phyloP scores from a whole-genome alignment of 2,329 filamentous ascomycete species.

The Lasiodiplodia sp. region DNA sequence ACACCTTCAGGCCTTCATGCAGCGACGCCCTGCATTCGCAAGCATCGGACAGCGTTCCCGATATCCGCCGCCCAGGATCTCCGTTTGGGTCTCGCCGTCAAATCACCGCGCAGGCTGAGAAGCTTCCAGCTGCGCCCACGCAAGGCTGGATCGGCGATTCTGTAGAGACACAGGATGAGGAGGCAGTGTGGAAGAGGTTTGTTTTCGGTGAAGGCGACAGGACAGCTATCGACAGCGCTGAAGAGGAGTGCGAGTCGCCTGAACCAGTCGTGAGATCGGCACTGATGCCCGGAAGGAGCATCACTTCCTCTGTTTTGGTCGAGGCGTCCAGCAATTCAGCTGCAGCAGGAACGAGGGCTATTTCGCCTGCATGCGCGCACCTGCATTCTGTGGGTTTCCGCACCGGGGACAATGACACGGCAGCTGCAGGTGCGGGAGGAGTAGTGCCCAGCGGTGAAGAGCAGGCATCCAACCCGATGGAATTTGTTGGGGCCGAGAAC shows the following conservation, averaged over 20 bases:
- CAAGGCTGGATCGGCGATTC: slow-evolving; percentile 26
- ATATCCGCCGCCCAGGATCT: slow-evolving; percentile 1
- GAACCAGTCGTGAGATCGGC: slow-evolving; percentile 24
- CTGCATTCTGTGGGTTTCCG: slow-evolving; percentile 24
- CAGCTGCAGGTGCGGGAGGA: slow-evolving; percentile 21
- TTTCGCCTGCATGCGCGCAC: slow-evolving; percentile 15
- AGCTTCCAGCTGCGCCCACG: slow-evolving; percentile 3
- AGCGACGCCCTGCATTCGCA: slow-evolving; percentile 22
- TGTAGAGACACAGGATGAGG: slow-evolving; percentile 32
- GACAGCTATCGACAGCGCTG: slow-evolving; percentile 1
- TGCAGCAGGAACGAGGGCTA: slow-evolving; percentile 6
- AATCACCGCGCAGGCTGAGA: not conserved
- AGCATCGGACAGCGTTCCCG: slow-evolving; percentile 16
- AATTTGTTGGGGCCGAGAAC: slow-evolving; percentile 19
- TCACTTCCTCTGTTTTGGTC: slow-evolving; percentile 21
- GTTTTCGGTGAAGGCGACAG: slow-evolving; percentile 39
- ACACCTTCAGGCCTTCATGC: not conserved
- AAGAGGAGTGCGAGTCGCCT: slow-evolving; percentile 19
- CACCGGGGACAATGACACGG: slow-evolving; percentile 1
- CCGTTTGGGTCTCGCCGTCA: slow-evolving; percentile 3
- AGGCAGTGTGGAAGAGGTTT: slow-evolving; percentile 44
- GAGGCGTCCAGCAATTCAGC: slow-evolving; percentile 13
- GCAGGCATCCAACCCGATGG: slow-evolving; percentile 20
- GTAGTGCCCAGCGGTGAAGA: slow-evolving; percentile 14
- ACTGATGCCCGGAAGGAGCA: not conserved